Base-by-base conservation (phyloP, 495 filamentous ascomycete species). In the Penicillium lagena region DNA sequence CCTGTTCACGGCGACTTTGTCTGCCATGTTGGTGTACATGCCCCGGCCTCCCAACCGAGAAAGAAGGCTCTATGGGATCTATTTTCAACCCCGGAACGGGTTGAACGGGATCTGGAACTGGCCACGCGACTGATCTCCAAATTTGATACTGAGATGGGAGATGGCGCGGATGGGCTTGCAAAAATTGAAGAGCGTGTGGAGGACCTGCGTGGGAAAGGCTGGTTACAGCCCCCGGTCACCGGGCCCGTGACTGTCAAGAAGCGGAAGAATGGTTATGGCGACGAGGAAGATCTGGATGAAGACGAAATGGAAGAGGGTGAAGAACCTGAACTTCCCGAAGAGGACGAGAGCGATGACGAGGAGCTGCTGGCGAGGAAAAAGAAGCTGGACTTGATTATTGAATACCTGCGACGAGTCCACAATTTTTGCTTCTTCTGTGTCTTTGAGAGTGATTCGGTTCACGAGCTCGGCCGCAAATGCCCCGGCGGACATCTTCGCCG, bases 371-470 rank as follows among this genome's bases (percentile, higher is more conserved):
- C 82, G 14, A 89, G 91, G 72, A 96, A 96, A 70, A 99, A 99
- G 78, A 90, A 88, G 54, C 77, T 99, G 32, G 93, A 99, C 63
- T 69, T 99, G 40, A 76, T 93, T 63, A 91, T 99, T 31, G 93
- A 98, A 63, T 98, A 98, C 61, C 77, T 98, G 40, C 89, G 93
- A 31, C 82, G 93, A 11, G 91, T 96, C 41, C 93, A 90, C 78
- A 95, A 91, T 62, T 96, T 97, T 69, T 98, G 93, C 72, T 96
- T 98, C 72, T 98, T 96, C 72, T 98, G 93, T 65, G 93, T 98
- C 22, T 96, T 96, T 56, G 94, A 96, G 63, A 90, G 88, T 62
- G 93, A 98, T 62, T 96, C 91, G 0, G 82, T 98, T 32, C 94
- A 97, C 57, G 93, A 97, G 62, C 73, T 98, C 39, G 89, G 85